Base-by-base conservation (phyloP, 495 filamentous ascomycete species). In the Elaphomyces granulatus region DNA sequence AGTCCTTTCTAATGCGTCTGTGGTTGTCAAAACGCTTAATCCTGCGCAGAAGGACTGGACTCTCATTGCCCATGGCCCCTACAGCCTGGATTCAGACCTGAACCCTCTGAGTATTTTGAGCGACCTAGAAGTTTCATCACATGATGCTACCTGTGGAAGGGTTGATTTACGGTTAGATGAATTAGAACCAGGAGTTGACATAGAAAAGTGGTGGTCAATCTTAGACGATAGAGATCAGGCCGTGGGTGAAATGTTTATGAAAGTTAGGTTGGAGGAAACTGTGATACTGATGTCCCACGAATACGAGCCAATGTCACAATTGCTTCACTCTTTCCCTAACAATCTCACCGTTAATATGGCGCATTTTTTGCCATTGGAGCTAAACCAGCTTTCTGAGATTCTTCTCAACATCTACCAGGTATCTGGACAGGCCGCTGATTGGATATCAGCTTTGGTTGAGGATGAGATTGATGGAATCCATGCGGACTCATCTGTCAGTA, bases 351-450 rank as follows among this genome's bases (percentile, higher is more conserved):
- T 82, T 40, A 81, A 90, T 49, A 84, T 99, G 46, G 78, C 85
- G 2, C 72, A 80, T 34, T 69, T 83, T 35, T 64, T 94, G 46
- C 83, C 86, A 4, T 74, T 74, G 0, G 78, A 83, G 49, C 66
- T 95, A 30, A 78, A 77, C 46, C 68, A 75, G 17, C 63, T 96
- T n/a, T 80, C 85, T 7, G 86, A 94, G 50, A 77, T 81, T 23
- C 73, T 99, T 34, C 66, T 96, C 47, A 85, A 94, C 50, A 92
- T 99, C 38, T 99, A 83, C 51, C 90, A 99, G 54, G 92, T 94
- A 9, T 87, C 84, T n/a, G 87, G 85, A 3, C 75, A 76, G 37
- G 80, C 83, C 9, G 76, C 71, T 28, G 85, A 94, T 37, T 99
- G 90, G 90, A 71, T 99, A 19, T 90, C 84, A 61, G 75, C 81